Evolutionary conservation across 2,329 filamentous ascomycete genomes (phyloP).

Genomic region (Zymoseptoria crescenta): DNA sequence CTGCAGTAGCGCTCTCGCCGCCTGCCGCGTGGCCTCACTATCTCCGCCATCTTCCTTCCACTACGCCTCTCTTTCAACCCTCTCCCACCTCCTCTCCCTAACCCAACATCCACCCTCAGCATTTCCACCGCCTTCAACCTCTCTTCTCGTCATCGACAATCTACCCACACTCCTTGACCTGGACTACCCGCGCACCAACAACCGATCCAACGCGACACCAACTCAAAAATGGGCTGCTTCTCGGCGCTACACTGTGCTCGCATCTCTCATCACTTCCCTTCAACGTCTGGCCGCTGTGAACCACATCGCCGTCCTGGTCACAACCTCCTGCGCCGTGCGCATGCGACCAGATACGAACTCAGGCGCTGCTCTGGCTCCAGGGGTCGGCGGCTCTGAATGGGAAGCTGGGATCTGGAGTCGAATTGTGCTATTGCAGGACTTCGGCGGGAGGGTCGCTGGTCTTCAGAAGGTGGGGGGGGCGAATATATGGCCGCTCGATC

Average conservation of each 20-base stretch:
- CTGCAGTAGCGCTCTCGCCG: not conserved
- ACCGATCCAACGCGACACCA: slow-evolving; percentile 31
- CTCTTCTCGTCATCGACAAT: slow-evolving; percentile 69
- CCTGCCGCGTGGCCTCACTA: not conserved
- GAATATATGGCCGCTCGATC: slow-evolving; percentile 23
- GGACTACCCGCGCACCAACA: slow-evolving; percentile 57
- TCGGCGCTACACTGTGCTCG: slow-evolving; percentile 54
- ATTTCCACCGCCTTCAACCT: slow-evolving; percentile 56
- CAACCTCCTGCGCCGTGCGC: slow-evolving; percentile 76
- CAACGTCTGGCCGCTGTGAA: slow-evolving; percentile 67
- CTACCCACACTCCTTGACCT: slow-evolving; percentile 69
- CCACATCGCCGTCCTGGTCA: slow-evolving; percentile 64
- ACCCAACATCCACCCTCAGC: slow-evolving; percentile 57
- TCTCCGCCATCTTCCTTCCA: slow-evolving; percentile 41
- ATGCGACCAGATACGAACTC: slow-evolving; percentile 49
- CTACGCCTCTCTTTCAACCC: slow-evolving; percentile 53
- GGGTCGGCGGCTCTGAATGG: slow-evolving; percentile 70
- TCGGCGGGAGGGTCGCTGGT: slow-evolving; percentile 36
- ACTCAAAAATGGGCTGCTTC: slow-evolving; percentile 41
- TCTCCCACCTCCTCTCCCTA: slow-evolving; percentile 63
- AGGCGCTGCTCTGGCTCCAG: slow-evolving; percentile 64
- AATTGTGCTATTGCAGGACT: slow-evolving; percentile 73
- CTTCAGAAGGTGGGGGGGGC: slow-evolving; percentile 39
- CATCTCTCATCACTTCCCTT: slow-evolving; percentile 51
- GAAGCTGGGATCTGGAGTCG: slow-evolving; percentile 68